Evolutionary conservation across 2,329 filamentous ascomycete genomes (phyloP).

Genomic region (Botrytis medusae): DNA sequence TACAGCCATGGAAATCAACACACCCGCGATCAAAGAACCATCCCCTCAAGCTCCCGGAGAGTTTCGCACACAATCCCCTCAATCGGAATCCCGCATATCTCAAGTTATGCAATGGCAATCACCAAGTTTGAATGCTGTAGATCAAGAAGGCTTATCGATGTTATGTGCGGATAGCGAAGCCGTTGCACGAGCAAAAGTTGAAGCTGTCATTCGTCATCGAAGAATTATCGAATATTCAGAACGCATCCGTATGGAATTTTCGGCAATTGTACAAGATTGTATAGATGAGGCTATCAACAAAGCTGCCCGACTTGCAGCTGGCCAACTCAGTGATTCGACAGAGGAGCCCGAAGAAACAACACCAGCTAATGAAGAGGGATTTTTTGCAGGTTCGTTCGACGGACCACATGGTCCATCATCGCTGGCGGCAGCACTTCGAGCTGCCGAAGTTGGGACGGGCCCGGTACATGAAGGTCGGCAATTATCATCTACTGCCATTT

Average conservation of each 20-base stretch:
- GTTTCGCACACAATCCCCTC: slow-evolving; percentile 88
- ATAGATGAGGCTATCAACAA: slow-evolving; percentile 90
- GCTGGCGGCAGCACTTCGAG: slow-evolving; percentile 53
- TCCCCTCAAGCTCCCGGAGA: slow-evolving; percentile 68
- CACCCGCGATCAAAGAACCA: slow-evolving; percentile 86
- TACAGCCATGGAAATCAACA: slow-evolving; percentile 91
- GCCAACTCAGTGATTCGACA: slow-evolving; percentile 76
- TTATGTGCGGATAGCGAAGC: slow-evolving; percentile 89
- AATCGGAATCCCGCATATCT: slow-evolving; percentile 91
- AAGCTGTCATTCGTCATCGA: slow-evolving; percentile 87
- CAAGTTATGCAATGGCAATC: slow-evolving; percentile 98
- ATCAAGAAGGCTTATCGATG: slow-evolving; percentile 85
- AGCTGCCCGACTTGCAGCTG: slow-evolving; percentile 82
- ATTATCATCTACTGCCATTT: slow-evolving; percentile 53
- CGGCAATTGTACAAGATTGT: slow-evolving; percentile 89
- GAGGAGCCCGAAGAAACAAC: slow-evolving; percentile 47
- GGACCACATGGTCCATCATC: slow-evolving; percentile 48
- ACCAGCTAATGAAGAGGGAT: slow-evolving; percentile 52
- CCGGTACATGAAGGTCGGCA: slow-evolving; percentile 42
- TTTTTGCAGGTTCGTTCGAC: slow-evolving; percentile 56
- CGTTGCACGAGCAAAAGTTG: slow-evolving; percentile 83
- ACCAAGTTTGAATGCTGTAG: slow-evolving; percentile 83
- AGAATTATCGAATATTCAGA: slow-evolving; percentile 95
- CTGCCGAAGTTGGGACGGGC: slow-evolving; percentile 31
- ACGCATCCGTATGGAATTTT: slow-evolving; percentile 90